Base-by-base conservation (phyloP, 164 flowering plant species). In the Vitis rupestris region DNA sequence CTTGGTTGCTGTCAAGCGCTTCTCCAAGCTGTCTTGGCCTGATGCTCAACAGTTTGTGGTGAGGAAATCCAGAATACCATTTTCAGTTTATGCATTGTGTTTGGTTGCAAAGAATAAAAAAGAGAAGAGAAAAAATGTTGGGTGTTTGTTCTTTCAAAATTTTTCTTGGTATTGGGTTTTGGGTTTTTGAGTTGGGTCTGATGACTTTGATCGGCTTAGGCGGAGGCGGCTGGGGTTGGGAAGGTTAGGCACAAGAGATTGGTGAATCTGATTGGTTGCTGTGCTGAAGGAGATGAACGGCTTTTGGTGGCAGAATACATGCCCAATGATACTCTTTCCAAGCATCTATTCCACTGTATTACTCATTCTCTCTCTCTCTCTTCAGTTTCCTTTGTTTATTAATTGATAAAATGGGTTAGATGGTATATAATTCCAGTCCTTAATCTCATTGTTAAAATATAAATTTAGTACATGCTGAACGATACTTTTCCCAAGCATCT, bases 1-100 rank as follows among this genome's bases (percentile, higher is more conserved):
- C 4, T 80, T 83, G 10, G 83, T 91, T 9, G 97, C 97, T 15
- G 78, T 91, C 15, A 91, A 91, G 67, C 87, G 92, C 49, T 91
- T 91, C 70, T 86, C 92, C 9, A 86, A 82, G 70, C 85, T 64
- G 70, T 88, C 97, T 0, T 91, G 97, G 97, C 97, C 95, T n/a
- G 92, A 90, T 62, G 68, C 95, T 30, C 85, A 83, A 44, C 95
- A 86, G 74, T 90, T 88, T 69, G 79, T 81, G 77, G 94, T 90
- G 30, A 75, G 67, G 31, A 11, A 16, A 31, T 23, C 11, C 7
- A 5, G 53, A 12, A 15, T 8, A 37, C 12, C 64, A 15, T 61
- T 44, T 61, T 9, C 50, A 1, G 16, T 69, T 50, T 53, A 10
- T 27, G 37, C 5, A 14, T 56, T 59, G 30, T 37, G 14, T 64